Base-by-base conservation (phyloP, 1,284 basidiomycete genomes). In the Laetiporus sulphureus region DNA sequence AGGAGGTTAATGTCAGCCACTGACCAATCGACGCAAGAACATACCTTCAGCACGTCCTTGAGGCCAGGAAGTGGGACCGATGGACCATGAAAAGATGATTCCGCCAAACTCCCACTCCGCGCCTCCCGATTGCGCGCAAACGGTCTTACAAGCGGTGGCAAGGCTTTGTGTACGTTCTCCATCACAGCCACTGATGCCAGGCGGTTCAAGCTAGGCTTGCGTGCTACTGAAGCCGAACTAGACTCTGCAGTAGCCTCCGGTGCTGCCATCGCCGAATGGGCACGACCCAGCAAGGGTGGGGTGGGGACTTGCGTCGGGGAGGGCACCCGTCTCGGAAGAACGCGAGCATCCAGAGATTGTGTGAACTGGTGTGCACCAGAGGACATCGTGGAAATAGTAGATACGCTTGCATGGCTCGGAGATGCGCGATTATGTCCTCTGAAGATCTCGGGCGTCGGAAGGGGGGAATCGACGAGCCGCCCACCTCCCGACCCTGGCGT, bases 11-110 rank as follows among this genome's bases (percentile, higher is more conserved):
- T 29, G 15, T 35, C 16, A 31, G 23, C 1, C 5, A n/a, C 5
- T 3, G 3, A 35, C 27, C 27, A 36, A 20, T 2, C 11, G 13
- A 7, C 18, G 20, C 5, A 8, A 13, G 33, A 15, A 34, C 46
- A 36, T 55, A 83, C 83, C 73, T 86, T 87, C 19, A 86, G 58
- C 15, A 83, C 77, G 53, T 88, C 83, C 51, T 79, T 84, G 32
- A 86, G 61, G 3, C 78, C 80, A 11, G 79, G 78, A 1, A 77
- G 62, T 8, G 69, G 66, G 6, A 69, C 44, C 8, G 46, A 51
- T 2, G 53, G 49, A 44, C 57, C 61, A 44, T 61, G 57, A 34
- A 53, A 57, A 47, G 48, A 55, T 49, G 40, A 68, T 45, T 65
- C 70, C 25, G 63, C 68, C 1, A 68, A 67, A 47, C 68, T 77